These are phyloP conservation scores for Meira nashicola DNA, from an alignment of 1,284 basidiomycete genomes.

Conservation along the genomic window DNA sequence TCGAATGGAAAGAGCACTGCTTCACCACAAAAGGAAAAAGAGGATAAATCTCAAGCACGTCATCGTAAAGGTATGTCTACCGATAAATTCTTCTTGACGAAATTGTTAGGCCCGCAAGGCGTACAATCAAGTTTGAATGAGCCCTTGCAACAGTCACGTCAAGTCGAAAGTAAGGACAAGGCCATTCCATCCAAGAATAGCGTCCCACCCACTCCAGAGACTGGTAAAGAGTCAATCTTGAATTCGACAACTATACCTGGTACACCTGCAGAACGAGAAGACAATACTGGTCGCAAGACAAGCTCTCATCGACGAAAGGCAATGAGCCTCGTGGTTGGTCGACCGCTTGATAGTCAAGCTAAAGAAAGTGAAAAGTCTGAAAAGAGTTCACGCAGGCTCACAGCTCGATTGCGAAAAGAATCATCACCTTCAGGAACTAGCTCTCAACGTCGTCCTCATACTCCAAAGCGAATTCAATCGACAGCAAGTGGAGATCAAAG, in stretches of 20 bases:
- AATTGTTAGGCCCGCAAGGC: slow-evolving; percentile 24
- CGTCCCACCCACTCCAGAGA: not conserved
- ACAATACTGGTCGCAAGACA: slow-evolving; percentile 16
- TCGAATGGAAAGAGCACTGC: no score
- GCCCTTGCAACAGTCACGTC: not conserved
- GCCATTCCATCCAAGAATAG: not conserved
- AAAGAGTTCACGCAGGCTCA: slow-evolving; percentile 19
- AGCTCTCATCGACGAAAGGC: slow-evolving; percentile 36
- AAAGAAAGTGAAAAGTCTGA: slow-evolving; percentile 18
- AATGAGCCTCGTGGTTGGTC: slow-evolving; percentile 41
- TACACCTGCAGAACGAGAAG: slow-evolving; percentile 17
- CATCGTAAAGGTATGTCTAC: slow-evolving; percentile 48
- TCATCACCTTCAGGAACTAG: slow-evolving; percentile 14
- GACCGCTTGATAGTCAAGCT: no score
- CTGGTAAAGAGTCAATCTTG: not conserved
- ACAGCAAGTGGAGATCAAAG: slow-evolving; percentile 10
- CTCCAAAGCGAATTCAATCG: slow-evolving; percentile 15
- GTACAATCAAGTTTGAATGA: no score
- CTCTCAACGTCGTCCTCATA: slow-evolving; percentile 6
- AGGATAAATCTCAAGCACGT: slow-evolving; percentile 14
- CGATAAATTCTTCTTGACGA: slow-evolving; percentile 42
- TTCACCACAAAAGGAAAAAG: not conserved
- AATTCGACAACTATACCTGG: slow-evolving; percentile 11
- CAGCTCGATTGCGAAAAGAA: slow-evolving; percentile 19
- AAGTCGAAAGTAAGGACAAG: not conserved